Evolutionary conservation across 257 asterid genomes (phyloP).

Genomic region (Petunia secreta): DNA sequence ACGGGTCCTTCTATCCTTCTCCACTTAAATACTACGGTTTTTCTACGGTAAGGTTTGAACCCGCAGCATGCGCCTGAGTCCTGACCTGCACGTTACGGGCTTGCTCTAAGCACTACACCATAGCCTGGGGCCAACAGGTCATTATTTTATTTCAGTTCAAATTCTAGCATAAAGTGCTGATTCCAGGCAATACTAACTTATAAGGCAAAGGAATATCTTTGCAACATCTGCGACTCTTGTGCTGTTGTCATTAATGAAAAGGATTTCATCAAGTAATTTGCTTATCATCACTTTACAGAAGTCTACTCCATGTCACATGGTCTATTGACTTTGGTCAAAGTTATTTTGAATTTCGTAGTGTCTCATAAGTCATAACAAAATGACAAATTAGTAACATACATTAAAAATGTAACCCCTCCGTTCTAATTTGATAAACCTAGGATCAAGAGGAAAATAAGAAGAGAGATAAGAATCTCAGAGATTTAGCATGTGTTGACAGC

Average conservation of each 20-base stretch:
- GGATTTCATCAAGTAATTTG: neutral
- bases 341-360: neutral
- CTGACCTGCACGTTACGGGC: too few species aligned
- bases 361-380: neutral
- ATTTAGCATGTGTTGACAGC: neutral
- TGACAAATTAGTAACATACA: slow-evolving; percentile 1
- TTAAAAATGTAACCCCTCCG: neutral
- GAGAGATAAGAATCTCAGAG: neutral
- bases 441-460: slow-evolving; percentile 14
- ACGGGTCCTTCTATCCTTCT: too few species aligned
- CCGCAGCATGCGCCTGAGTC: too few species aligned
- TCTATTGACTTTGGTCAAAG: slow-evolving; percentile 1
- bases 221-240: neutral
- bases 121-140: too few species aligned
- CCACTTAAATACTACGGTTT: too few species aligned
- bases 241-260: neutral
- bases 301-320: neutral
- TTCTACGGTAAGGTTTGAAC: too few species aligned
- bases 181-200: neutral
- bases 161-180: slow-evolving; percentile 5
- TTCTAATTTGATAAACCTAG: neutral
- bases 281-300: slow-evolving; percentile 18
- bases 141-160: slow-evolving; percentile 12
- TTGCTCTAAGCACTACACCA: too few species aligned
- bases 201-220: neutral